phyloP scores from a whole-genome alignment of 1,284 basidiomycete genomes.

The Cerrena zonata region DNA sequence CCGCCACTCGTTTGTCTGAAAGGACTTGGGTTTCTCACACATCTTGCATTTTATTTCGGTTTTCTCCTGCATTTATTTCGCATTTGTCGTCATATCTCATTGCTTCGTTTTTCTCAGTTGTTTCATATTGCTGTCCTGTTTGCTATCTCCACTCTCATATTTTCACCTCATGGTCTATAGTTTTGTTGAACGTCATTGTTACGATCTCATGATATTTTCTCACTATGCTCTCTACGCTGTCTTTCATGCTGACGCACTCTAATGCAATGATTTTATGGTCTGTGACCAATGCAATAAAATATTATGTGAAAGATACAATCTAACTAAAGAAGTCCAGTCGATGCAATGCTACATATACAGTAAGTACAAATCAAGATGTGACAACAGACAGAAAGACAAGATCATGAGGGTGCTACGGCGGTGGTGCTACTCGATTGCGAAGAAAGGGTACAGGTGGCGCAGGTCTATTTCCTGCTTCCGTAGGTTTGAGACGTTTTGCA shows the following conservation, averaged over 20 bases:
- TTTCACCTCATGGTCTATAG: slow-evolving; percentile 11
- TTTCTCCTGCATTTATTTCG: neutral
- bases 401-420: neutral
- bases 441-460: slow-evolving; percentile 24
- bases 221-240: neutral
- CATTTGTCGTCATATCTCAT: neutral
- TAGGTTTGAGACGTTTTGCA: slow-evolving; percentile 66
- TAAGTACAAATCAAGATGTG: slow-evolving; percentile 4
- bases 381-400: neutral
- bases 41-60: neutral
- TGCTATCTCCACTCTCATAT: slow-evolving; percentile 21
- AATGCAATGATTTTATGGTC: slow-evolving; percentile 1
- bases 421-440: slow-evolving; percentile 27
- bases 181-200: slow-evolving; percentile 1
- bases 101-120: neutral
- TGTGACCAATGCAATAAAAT: slow-evolving; percentile 2
- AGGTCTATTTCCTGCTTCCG: slow-evolving; percentile 22
- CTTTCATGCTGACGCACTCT: neutral
- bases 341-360: neutral
- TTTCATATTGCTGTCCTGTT: slow-evolving; percentile 6
- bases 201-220: neutral
- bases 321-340: neutral
- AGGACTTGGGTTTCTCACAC: neutral
- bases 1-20: neutral
- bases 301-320: neutral